Percentiles rank a stretch among this genome's conserved stretches.
Evolutionary conservation across 2,329 filamentous ascomycete species (phyloP).

Genomic region (Trichoderma sp.): DNA sequence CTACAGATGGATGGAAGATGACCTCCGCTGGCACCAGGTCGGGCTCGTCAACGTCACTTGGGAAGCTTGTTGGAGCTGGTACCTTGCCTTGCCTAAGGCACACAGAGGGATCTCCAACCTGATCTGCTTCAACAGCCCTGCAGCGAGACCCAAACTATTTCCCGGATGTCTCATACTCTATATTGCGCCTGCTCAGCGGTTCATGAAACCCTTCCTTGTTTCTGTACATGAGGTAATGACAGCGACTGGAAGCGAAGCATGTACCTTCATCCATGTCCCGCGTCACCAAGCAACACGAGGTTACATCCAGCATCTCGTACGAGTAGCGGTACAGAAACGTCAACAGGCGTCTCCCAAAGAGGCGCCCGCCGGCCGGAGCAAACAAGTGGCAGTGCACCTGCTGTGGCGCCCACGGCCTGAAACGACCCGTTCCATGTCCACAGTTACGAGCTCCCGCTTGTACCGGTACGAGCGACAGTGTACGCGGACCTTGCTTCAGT

Average conservation of each 20-base stretch:
- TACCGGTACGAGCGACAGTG: not conserved
- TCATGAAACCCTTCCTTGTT: too few species aligned
- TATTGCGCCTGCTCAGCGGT: too few species aligned
- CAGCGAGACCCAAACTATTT: too few species aligned
- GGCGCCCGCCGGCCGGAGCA: slow-evolving; percentile 15
- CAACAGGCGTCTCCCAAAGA: slow-evolving; percentile 9
- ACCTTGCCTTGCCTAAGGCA: too few species aligned
- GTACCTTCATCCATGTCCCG: not conserved
- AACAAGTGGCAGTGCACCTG: slow-evolving; percentile 25
- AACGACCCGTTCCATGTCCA: slow-evolving; percentile 20
- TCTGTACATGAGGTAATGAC: too few species aligned
- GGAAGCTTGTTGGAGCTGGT: too few species aligned
- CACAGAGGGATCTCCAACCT: too few species aligned
- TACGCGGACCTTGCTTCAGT: too few species aligned
- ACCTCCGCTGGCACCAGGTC: not conserved
- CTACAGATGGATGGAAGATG: not conserved
- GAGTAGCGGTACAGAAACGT: not conserved
- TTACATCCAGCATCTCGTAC: not conserved
- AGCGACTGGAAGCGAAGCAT: too few species aligned
- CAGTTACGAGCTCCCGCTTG: slow-evolving; percentile 9
- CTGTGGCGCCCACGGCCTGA: slow-evolving; percentile 18
- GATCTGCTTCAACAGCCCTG: too few species aligned
- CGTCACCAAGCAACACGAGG: not conserved
- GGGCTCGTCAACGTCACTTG: too few species aligned
- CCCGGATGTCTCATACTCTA: too few species aligned